Percentiles rank a stretch among this genome's conserved stretches.
Conservation (phyloP, 1,284 basidiomycete genomes). For the Ustilago esculenta region DNA sequence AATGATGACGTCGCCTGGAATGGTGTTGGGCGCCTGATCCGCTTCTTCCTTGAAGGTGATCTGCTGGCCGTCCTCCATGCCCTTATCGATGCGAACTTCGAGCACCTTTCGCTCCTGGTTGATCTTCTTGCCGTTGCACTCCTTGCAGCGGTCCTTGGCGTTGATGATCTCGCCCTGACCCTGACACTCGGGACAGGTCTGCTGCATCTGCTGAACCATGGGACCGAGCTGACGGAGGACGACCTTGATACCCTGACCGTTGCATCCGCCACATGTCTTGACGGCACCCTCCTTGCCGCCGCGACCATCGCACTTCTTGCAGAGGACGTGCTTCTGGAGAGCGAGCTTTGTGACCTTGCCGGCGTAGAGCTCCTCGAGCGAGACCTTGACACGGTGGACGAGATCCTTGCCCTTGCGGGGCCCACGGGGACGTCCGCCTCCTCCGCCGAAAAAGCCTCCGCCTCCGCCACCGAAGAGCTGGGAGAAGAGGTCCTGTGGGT, state of each 20-base stretch:
- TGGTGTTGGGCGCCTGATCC: slow-evolving; percentile 89
- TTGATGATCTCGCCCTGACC: slow-evolving; percentile 95
- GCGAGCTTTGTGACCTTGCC: slow-evolving; percentile 98
- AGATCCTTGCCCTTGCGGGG: slow-evolving; percentile 98
- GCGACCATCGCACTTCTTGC: slow-evolving; percentile 90
- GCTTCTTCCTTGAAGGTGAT: slow-evolving; percentile 94
- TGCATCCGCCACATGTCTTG: slow-evolving; percentile 80
- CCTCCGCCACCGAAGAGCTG: slow-evolving; percentile 87
- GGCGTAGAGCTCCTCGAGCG: slow-evolving; percentile 97
- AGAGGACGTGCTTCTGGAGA: slow-evolving; percentile 93
- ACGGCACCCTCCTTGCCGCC: slow-evolving; percentile 98
- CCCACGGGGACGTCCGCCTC: slow-evolving; percentile 75
- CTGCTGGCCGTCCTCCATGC: slow-evolving; percentile 97
- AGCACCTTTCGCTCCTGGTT: slow-evolving; percentile 94
- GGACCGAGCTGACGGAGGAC: slow-evolving; percentile 96
- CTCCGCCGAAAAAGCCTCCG: slow-evolving; percentile 72
- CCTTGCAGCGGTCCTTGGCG: slow-evolving; percentile 89
- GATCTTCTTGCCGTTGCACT: slow-evolving; percentile 95
- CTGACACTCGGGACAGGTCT: slow-evolving; percentile 89
- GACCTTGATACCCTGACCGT: slow-evolving; percentile 89
- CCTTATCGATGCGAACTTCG: slow-evolving; percentile 99
- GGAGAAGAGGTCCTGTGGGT: slow-evolving; percentile 96
- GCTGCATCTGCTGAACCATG: slow-evolving; percentile 99
- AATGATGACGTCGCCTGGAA: slow-evolving; percentile 96
- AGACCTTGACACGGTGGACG: slow-evolving; percentile 93